Evolutionary conservation across 176 grass and related monocot species (phyloP).

Genomic region (Saccharum spontaneum): DNA sequence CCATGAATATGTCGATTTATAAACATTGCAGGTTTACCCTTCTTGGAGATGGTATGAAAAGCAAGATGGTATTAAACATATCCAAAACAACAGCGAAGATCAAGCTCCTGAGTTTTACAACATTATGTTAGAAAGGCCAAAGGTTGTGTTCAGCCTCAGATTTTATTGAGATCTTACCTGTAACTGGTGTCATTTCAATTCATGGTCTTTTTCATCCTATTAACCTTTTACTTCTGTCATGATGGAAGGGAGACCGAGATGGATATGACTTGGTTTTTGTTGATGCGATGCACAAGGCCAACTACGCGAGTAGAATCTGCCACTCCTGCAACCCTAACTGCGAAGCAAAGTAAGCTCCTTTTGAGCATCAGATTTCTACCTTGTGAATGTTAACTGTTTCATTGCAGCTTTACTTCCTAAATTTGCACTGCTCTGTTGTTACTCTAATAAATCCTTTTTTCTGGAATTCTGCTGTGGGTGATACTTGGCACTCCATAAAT

Average conservation of each 20-base stretch:
- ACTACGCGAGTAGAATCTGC: conserved; percentile 97
- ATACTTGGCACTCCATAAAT: not conserved
- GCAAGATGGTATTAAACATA: conserved; percentile 92
- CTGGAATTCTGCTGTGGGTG: conserved; percentile 9
- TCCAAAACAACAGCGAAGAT: conserved; percentile 94
- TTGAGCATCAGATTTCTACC: conserved; percentile 20
- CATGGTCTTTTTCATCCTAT: conserved; percentile 13
- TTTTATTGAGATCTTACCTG: conserved; percentile 25
- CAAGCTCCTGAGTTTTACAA: conserved; percentile 98
- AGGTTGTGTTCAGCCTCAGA: conserved; percentile 46
- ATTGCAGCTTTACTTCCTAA: not conserved
- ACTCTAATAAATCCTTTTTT: conserved; percentile 15
- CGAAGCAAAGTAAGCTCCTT: conserved; percentile 85
- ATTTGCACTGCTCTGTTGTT: conserved; percentile 17
- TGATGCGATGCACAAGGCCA: conserved; percentile 99
- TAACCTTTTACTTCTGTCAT: conserved; percentile 43
- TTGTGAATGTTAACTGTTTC: conserved; percentile 27
- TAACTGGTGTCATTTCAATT: conserved; percentile 7
- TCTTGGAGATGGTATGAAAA: conserved; percentile 99
- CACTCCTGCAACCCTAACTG: conserved; percentile 97
- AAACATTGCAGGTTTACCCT: conserved; percentile 82
- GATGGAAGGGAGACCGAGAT: conserved; percentile 84
- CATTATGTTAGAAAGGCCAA: conserved; percentile 96
- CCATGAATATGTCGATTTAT: conserved; percentile 30
- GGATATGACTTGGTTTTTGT: conserved; percentile 98